Evolutionary conservation across 2,329 filamentous ascomycete species (phyloP).

Genomic region (Elsinoe batatas): DNA sequence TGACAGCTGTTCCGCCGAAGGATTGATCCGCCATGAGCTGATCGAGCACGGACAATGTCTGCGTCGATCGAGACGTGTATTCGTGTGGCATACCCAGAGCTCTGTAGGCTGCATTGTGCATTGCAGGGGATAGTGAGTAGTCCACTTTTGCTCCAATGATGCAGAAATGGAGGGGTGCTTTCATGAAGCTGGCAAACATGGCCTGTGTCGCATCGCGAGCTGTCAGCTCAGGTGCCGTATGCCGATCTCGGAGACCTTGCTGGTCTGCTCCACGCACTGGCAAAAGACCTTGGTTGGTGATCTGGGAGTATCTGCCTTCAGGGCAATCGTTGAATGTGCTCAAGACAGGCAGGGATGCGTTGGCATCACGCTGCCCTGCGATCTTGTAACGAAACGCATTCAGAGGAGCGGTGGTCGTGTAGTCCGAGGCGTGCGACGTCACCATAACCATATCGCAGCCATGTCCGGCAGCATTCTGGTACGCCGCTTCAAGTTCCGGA

Average conservation of each 20-base stretch:
- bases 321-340: slow-evolving; percentile 57
- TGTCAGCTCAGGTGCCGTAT: slow-evolving; percentile 41
- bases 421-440: neutral
- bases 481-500: slow-evolving; percentile 45
- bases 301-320: slow-evolving; percentile 54
- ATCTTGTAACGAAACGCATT: neutral
- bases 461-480: slow-evolving; percentile 46
- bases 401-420: neutral
- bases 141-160: slow-evolving; percentile 63
- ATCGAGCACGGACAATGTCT: slow-evolving; percentile 52
- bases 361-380: neutral
- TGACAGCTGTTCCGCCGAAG: slow-evolving; percentile 64
- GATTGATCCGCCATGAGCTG: slow-evolving; percentile 53
- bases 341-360: slow-evolving; percentile 25
- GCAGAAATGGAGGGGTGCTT: slow-evolving; percentile 61
- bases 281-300: slow-evolving; percentile 56
- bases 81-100: slow-evolving; percentile 58
- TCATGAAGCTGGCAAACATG: slow-evolving; percentile 56
- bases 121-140: slow-evolving; percentile 65
- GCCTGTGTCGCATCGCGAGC: slow-evolving; percentile 54
- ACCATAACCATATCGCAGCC: slow-evolving; percentile 56
- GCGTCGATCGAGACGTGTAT: slow-evolving; percentile 55
- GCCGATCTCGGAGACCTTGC: neutral
- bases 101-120: slow-evolving; percentile 63
- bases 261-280: slow-evolving; percentile 35